Conservation (phyloP, 2,329 filamentous ascomycete species). For the Microcera coccophila region DNA sequence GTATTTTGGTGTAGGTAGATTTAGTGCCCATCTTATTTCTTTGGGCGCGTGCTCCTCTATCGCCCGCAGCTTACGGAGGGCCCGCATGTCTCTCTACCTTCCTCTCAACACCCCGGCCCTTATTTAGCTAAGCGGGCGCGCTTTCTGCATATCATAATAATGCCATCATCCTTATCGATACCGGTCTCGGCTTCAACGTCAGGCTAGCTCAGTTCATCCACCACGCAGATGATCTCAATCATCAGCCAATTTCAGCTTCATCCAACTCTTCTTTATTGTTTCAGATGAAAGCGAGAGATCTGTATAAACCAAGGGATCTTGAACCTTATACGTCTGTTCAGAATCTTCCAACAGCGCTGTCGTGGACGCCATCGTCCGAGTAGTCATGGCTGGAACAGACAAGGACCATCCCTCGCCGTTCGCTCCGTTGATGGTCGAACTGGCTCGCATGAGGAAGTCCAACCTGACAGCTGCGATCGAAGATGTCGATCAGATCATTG, state of each 20-base stretch:
- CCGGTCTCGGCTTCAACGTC: constrained; percentile 11
- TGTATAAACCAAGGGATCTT: too few species aligned
- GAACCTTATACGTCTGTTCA: too few species aligned
- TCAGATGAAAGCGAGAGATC: too few species aligned
- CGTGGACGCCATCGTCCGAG: too few species aligned
- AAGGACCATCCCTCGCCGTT: constrained; percentile 43
- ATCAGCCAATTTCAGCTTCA: constrained; percentile 9
- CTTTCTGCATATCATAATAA: constrained; percentile 20
- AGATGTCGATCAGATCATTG: constrained; percentile 80
- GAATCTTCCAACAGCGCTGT: too few species aligned
- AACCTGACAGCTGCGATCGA: constrained; percentile 66
- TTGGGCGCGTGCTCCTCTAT: too few species aligned
- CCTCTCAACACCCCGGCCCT: background rate
- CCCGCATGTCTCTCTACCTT: too few species aligned
- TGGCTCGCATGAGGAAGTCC: constrained; percentile 66
- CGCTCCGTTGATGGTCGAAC: constrained; percentile 63
- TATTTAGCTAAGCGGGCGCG: background rate
- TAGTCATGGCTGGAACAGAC: constrained; percentile 34
- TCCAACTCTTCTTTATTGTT: background rate
- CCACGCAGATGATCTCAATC: constrained; percentile 21
- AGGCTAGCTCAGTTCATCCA: constrained; percentile 7
- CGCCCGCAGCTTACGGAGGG: too few species aligned
- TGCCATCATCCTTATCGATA: constrained; percentile 22
- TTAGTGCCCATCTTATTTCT: too few species aligned
- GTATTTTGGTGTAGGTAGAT: too few species aligned